Base-by-base conservation (phyloP, 2,329 filamentous ascomycete genomes). In the Helotiales sp. region DNA sequence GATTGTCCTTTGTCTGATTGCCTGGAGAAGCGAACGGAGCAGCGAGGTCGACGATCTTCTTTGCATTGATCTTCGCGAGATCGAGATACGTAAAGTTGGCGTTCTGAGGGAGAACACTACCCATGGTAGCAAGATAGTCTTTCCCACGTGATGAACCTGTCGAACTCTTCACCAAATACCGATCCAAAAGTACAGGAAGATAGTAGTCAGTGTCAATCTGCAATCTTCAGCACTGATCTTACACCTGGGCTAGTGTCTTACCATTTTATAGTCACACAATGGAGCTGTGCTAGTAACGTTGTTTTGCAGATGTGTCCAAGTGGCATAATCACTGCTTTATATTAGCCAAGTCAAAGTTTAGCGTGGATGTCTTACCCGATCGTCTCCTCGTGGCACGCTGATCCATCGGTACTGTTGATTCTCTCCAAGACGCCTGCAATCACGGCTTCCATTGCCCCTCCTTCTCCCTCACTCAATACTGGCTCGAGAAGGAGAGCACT, bases 341-440 rank as follows among this genome's bases (percentile, higher is more conserved):
- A 29, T 62, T 19, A 60, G 50, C 58, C 48, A 54, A 29, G 19
- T n/a, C 5, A 34, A n/a, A 22, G 9, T 1, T 30, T 19, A 59
- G 29, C 3, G 8, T 36, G n/a, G 19, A 60, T 54, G 27, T 34
- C 52, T 49, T 42, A 73, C 71, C 80, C 84, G 61, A 88, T 82
- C 0, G 82, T 84, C 66, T 88, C 85, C 67, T 88, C 84, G 60
- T 88, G 86, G 49, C 81, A 85, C 1, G 82, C 82, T 15, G 76
- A 83, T 0, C 85, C 85, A 63, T 87, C 83, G 0, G 76, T 81
- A 2, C 75, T 73, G 61, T 87, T 82, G 48, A 88, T 75, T 10
- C 85, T 77, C 64, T 88, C 85, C 5, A 87, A 68, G 0, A 86
- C 83, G 1, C 82, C 80, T 0, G 76, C 76, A 19, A 88, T 81